Base-by-base conservation (phyloP, 2,329 filamentous ascomycete genomes). In the Apiospora phragmitis region DNA sequence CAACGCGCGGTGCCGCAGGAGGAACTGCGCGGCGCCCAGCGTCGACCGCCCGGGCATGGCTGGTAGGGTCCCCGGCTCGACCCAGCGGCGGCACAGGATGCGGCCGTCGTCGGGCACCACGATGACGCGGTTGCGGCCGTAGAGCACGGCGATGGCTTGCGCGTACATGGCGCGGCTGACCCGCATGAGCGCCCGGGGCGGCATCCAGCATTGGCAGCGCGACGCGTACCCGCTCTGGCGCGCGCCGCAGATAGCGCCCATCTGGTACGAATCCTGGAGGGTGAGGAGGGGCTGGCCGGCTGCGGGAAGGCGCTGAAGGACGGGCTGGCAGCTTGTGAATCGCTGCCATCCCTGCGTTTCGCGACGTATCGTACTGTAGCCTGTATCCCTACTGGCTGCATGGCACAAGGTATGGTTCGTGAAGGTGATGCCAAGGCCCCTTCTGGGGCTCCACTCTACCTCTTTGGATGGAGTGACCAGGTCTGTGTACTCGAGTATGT, bases 371-470 rank as follows among this genome's bases (percentile, higher is more conserved):
- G 8, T 7, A 14, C 3, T 18, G 14, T 8, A 29, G 26, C n/a
- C n/a, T 14, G n/a, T n/a, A n/a, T 47, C 12, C 1, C 9, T 11
- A 12, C 5, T 8, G 2, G 3, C 7, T n/a, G 1, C 7, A 3
- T 24, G n/a, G 45, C 45, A n/a, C 6, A 2, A 0, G 45, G 21
- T 7, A 8, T 3, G 8, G n/a, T 24, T 7, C 6, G 45, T 8
- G 7, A 49, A 24, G n/a, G 47, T 14, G 8, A 51, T n/a, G 47
- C 47, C 26, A n/a, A 26, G 26, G 1, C 47, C 47, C 2, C 35
- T 9, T 7, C 38, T 8, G 8, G 29, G 16, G 6, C 51, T 16
- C 51, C 51, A 59, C 26, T 35, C 26, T 26, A 59, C 29, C 16
- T 59, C 29, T 7, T 14, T 18, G 16, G 6, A 21, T 16, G 51